Evolutionary conservation across 2,329 filamentous ascomycete species (phyloP).

Genomic region (Parastagonospora nodorum): DNA sequence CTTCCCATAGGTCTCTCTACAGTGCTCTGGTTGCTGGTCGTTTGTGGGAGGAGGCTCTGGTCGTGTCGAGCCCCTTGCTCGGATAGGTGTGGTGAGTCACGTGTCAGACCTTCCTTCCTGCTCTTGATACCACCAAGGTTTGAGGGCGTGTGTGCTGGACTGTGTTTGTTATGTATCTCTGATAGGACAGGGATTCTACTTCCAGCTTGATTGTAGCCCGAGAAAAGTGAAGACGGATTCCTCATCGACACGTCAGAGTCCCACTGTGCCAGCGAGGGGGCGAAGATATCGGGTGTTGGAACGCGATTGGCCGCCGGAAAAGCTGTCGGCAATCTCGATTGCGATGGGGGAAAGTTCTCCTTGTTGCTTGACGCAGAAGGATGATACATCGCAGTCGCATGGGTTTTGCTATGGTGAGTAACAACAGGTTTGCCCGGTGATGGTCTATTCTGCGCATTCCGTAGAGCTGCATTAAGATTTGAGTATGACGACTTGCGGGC

Average conservation of each 20-base stretch:
- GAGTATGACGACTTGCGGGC: constrained; percentile 30
- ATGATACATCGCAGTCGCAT: constrained; percentile 5
- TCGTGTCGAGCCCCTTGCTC: constrained; percentile 19
- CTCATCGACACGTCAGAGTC: constrained; percentile 29
- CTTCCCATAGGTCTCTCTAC: not conserved
- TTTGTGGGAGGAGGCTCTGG: constrained; percentile 15
- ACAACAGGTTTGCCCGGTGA: constrained; percentile 8
- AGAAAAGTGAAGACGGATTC: constrained; percentile 23
- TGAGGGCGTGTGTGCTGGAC: constrained; percentile 21
- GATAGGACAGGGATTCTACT: constrained; percentile 3
- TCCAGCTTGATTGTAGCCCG: constrained; percentile 13
- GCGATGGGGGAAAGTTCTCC: constrained; percentile 18
- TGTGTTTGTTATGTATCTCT: constrained; percentile 12
- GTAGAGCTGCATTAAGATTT: constrained; percentile 17
- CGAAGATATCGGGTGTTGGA: constrained; percentile 29
- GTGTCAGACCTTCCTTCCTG: constrained; percentile 32
- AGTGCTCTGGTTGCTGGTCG: not conserved
- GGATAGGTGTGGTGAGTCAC: constrained; percentile 4
- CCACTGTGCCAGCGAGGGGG: constrained; percentile 8
- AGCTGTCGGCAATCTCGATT: constrained; percentile 14
- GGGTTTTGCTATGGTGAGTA: constrained; percentile 5
- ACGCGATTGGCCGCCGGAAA: constrained; percentile 14
- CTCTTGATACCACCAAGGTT: constrained; percentile 22
- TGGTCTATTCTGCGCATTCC: constrained; percentile 13
- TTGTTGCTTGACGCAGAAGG: constrained; percentile 19